phyloP scores from a whole-genome alignment of 2,329 filamentous ascomycete species.

The Stagonosporopsis cucurbitacearum region DNA sequence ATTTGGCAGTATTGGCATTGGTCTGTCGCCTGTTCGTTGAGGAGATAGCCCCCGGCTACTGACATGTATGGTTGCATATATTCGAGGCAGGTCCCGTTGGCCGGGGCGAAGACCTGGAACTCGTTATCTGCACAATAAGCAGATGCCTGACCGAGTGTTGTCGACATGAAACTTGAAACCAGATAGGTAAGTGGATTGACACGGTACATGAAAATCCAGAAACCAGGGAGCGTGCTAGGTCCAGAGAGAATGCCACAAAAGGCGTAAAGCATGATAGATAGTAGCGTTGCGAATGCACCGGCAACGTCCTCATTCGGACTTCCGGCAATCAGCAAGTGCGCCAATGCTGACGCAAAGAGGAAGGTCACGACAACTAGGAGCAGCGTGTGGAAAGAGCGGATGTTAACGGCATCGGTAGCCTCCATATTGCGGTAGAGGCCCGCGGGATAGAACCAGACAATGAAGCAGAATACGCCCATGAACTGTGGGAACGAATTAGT shows the following conservation, averaged over 20 bases:
- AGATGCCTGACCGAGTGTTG: slow-evolving; percentile 52
- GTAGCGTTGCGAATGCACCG: slow-evolving; percentile 64
- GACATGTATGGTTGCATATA: slow-evolving; percentile 56
- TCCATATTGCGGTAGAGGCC: slow-evolving; percentile 73
- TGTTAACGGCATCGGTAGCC: slow-evolving; percentile 60
- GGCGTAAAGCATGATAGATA: slow-evolving; percentile 60
- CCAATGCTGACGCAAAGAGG: slow-evolving; percentile 70
- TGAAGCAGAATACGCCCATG: slow-evolving; percentile 57
- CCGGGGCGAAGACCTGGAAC: slow-evolving; percentile 48
- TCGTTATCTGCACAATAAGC: slow-evolving; percentile 58
- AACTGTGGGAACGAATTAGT: slow-evolving; percentile 48
- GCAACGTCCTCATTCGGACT: slow-evolving; percentile 73
- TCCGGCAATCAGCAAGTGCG: slow-evolving; percentile 74
- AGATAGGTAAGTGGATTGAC: slow-evolving; percentile 72
- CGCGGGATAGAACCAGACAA: slow-evolving; percentile 67
- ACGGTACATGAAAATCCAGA: slow-evolving; percentile 82
- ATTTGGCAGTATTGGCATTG: slow-evolving; percentile 59
- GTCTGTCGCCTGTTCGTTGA: slow-evolving; percentile 49
- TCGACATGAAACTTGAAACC: slow-evolving; percentile 64
- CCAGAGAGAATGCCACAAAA: slow-evolving; percentile 65
- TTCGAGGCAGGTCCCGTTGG: slow-evolving; percentile 47
- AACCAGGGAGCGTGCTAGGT: slow-evolving; percentile 65
- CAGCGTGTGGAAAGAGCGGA: slow-evolving; percentile 73
- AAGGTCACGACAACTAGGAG: slow-evolving; percentile 66
- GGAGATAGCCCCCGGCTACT: slow-evolving; percentile 50